Evolutionary conservation across 1,284 basidiomycete genomes (phyloP), one percentile per base, ranked within the genome.

Genomic region (Xanthoconium separans): DNA sequence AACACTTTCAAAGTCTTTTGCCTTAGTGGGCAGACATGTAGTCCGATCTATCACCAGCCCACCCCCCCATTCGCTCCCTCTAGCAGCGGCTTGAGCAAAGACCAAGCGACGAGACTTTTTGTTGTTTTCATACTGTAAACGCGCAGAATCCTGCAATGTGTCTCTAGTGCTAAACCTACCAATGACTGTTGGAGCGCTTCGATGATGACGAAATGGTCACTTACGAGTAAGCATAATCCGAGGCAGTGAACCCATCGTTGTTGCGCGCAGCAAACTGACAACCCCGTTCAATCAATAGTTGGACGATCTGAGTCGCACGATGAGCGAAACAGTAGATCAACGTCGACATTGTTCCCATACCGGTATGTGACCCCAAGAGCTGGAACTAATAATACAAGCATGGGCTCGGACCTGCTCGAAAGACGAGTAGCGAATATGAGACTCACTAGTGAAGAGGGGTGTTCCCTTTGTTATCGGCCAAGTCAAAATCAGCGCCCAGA

Each of bases 161-260:
- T 91, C 87, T 61, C 80, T 77, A 6, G 83, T 91, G 59, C 78
- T 89, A 63, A 78, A 82, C 42, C 84, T 87, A 59, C 50, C 51
- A 43, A 54, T 46, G 54, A 51, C 60, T 20, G 56, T 57, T 37
- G 58, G 53, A 45, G 58, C 41, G 8, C 41, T 49, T 50, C 45
- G 10, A 50, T 22, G 53, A 20, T 34, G 34, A 44, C 45, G 34
- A 36, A 39, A 22, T 46, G 36, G 53, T 40, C 40, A 79, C 89
- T 64, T 67, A 93, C 83, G 91, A 92, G 70, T 93, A 98, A 12
- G 94, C 91, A 70, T 94, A 96, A 71, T 98, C 95, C 0, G 86
- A 87, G 3, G 95, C 86, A 1, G 90, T 93, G 65, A 94, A 98
- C 0, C 93, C 93, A 57, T 93, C 86, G 54, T 91, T 91, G 69